Percentiles rank a stretch among this genome's conserved stretches.
Conservation (phyloP, 2,329 filamentous ascomycete species). For the Penicillium sp. region DNA sequence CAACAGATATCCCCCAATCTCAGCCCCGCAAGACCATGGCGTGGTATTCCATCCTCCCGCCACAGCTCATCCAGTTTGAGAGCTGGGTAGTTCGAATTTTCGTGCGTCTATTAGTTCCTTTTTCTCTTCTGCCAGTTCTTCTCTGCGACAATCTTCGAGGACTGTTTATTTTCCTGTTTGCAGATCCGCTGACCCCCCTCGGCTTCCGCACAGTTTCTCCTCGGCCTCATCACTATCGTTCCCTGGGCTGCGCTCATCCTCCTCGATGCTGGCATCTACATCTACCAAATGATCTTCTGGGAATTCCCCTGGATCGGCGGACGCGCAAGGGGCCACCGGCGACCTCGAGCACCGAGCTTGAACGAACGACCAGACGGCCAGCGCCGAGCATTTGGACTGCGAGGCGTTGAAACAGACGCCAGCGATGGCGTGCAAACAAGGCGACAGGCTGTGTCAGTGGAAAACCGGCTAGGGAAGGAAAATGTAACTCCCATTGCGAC, state of each 20-base stretch:
- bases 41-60: slow-evolving; percentile 63
- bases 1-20: too few species aligned
- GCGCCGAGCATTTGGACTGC: slow-evolving; percentile 30
- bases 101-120: slow-evolving; percentile 46
- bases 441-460: neutral
- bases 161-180: too few species aligned
- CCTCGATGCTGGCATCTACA: slow-evolving; percentile 63
- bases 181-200: too few species aligned
- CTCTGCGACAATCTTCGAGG: too few species aligned
- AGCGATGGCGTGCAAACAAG: slow-evolving; percentile 10
- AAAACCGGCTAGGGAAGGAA: slow-evolving; percentile 8
- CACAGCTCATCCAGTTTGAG: slow-evolving; percentile 57
- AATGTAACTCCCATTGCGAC: slow-evolving; percentile 10
- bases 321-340: slow-evolving; percentile 46
- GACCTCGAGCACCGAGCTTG: slow-evolving; percentile 61
- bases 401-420: slow-evolving; percentile 18
- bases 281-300: slow-evolving; percentile 57
- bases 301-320: slow-evolving; percentile 54
- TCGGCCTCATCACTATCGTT: slow-evolving; percentile 59
- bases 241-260: slow-evolving; percentile 62
- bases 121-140: neutral
- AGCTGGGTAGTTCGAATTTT: slow-evolving; percentile 62
- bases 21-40: too few species aligned
- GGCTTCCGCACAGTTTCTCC: slow-evolving; percentile 56
- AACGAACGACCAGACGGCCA: slow-evolving; percentile 56